phyloP scores from a whole-genome alignment of 805 yeast genomes.

The Wickerhamomyces chaumierensis region DNA sequence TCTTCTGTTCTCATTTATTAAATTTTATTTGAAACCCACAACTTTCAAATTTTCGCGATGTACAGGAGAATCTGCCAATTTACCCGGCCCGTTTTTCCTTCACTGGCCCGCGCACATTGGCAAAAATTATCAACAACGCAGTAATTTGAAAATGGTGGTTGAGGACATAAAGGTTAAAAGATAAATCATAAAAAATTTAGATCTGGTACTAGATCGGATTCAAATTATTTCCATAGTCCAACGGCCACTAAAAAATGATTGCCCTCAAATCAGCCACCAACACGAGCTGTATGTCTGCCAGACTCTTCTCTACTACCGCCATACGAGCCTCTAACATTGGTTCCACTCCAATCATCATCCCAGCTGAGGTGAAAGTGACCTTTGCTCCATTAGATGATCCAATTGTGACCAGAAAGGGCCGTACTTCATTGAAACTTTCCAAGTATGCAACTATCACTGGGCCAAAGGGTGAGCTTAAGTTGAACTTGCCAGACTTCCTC shows the following conservation, averaged over 20 bases:
- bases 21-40: too few species aligned
- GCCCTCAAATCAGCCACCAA: background rate
- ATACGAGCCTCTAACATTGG: slow-evolving; percentile 59
- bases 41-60: background rate
- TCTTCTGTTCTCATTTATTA: background rate
- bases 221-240: too few species aligned
- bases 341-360: slow-evolving; percentile 58
- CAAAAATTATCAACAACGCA: background rate
- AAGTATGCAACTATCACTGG: slow-evolving; percentile 55
- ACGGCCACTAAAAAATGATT: too few species aligned
- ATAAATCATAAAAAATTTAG: too few species aligned
- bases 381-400: slow-evolving; percentile 42
- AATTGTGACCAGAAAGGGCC: slow-evolving; percentile 55
- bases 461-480: slow-evolving; percentile 59
- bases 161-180: too few species aligned
- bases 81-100: background rate
- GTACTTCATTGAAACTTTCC: slow-evolving; percentile 43
- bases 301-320: slow-evolving; percentile 24
- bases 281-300: slow-evolving; percentile 3
- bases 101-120: too few species aligned
- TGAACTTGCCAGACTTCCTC: slow-evolving; percentile 68
- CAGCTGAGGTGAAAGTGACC: slow-evolving; percentile 45
- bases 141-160: too few species aligned
- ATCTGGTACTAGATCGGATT: too few species aligned
- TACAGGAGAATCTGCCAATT: too few species aligned